phyloP scores from a whole-genome alignment of 805 yeast genomes.

The Candida oleophila region DNA sequence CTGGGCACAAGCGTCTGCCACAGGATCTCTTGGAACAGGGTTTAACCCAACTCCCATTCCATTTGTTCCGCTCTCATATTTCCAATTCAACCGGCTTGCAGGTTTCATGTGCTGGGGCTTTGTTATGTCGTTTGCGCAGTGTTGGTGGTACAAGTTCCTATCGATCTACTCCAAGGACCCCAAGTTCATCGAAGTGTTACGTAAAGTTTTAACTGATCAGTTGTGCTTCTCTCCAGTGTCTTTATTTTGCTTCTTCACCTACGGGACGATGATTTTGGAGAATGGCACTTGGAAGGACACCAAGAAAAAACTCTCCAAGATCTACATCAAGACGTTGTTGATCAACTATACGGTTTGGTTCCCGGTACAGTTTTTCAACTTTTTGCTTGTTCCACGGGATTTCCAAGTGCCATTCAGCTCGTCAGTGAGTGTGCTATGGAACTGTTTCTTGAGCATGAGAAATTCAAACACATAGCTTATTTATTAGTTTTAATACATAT shows the following conservation, averaged over 20 bases:
- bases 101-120: slow-evolving; percentile 90
- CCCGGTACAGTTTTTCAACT: slow-evolving; percentile 74
- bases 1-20: slow-evolving; percentile 3
- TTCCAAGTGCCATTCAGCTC: slow-evolving; percentile 92
- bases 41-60: slow-evolving; percentile 4
- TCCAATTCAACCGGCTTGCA: slow-evolving; percentile 66
- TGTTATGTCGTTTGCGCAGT: slow-evolving; percentile 76
- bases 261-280: slow-evolving; percentile 80
- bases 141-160: slow-evolving; percentile 79
- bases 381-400: slow-evolving; percentile 63
- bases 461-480: slow-evolving; percentile 35
- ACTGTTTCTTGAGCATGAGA: slow-evolving; percentile 82
- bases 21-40: background rate
- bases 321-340: slow-evolving; percentile 67
- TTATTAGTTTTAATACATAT: no score
- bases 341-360: slow-evolving; percentile 80
- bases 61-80: slow-evolving; percentile 36
- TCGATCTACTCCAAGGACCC: slow-evolving; percentile 83
- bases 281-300: slow-evolving; percentile 66
- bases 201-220: slow-evolving; percentile 89
- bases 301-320: slow-evolving; percentile 57
- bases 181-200: slow-evolving; percentile 77
- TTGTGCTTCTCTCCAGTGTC: slow-evolving; percentile 86
- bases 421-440: slow-evolving; percentile 87
- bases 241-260: slow-evolving; percentile 74